phyloP scores from a whole-genome alignment of 2,329 filamentous ascomycete genomes.

The Alternaria sp. region DNA sequence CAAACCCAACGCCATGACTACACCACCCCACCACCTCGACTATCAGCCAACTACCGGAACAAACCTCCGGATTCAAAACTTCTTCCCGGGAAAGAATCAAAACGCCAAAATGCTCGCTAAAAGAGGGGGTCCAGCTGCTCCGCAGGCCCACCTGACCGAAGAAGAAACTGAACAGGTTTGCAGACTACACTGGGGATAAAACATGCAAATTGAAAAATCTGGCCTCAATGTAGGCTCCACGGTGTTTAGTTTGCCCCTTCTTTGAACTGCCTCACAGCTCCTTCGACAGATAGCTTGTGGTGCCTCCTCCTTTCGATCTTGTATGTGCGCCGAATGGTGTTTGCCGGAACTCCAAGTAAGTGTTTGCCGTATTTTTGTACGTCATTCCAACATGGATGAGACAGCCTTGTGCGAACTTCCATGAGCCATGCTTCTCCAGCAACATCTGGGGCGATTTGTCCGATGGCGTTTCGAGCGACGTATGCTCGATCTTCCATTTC shows the following conservation, averaged over 20 bases:
- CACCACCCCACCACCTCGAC: not conserved
- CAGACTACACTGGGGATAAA: not conserved
- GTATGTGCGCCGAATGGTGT: not conserved
- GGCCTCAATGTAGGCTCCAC: not conserved
- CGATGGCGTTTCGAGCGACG: not conserved
- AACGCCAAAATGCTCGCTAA: constrained; percentile 46
- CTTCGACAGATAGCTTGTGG: not conserved
- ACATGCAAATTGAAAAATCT: not conserved
- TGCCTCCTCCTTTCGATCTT: not conserved
- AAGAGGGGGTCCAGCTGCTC: constrained; percentile 30
- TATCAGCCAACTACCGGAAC: constrained; percentile 13
- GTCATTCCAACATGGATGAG: not conserved
- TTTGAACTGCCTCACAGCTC: not conserved
- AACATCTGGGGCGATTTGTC: not conserved
- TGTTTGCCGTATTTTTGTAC: not conserved
- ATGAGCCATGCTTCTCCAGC: not conserved
- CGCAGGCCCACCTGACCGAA: not conserved
- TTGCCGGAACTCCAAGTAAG: not conserved
- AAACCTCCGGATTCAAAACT: constrained; percentile 19
- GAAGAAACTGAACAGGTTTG: not conserved
- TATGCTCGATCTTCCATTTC: not conserved
- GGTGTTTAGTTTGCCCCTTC: not conserved
- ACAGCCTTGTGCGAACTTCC: not conserved
- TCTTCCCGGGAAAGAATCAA: constrained; percentile 23
- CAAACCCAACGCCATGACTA: constrained; percentile 23